These are phyloP conservation scores for Nigrospora oryzae DNA, from an alignment of 2,329 filamentous ascomycete genomes.

Conservation along the genomic window DNA sequence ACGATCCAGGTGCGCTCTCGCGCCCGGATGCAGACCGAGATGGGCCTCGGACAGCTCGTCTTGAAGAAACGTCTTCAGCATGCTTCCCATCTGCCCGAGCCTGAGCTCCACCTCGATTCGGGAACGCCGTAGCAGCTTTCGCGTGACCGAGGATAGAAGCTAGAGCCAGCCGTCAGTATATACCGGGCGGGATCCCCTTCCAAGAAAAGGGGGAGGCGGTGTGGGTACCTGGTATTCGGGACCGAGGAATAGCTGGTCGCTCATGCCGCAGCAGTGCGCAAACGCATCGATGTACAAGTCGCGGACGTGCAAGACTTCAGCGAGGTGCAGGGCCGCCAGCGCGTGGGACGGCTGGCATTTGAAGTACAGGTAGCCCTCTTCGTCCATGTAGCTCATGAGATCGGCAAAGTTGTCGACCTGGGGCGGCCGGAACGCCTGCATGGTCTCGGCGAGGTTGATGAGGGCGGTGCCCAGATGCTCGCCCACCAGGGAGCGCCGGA, in stretches of 20 bases:
- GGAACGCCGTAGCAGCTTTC: constrained; percentile 55
- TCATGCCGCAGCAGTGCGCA: constrained; percentile 73
- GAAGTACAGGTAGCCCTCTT: constrained; percentile 62
- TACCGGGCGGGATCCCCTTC: no score
- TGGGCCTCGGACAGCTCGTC: constrained; percentile 60
- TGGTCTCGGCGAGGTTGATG: constrained; percentile 54
- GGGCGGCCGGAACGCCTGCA: constrained; percentile 51
- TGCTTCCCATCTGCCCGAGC: constrained; percentile 46
- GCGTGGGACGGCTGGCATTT: constrained; percentile 59
- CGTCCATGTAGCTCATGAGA: constrained; percentile 56
- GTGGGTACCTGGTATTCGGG: constrained; percentile 52
- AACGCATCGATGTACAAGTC: constrained; percentile 68
- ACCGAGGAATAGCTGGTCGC: constrained; percentile 45
- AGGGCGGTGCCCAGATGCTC: constrained; percentile 55
- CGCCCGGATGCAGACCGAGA: constrained; percentile 53
- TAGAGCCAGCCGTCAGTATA: constrained; percentile 14
- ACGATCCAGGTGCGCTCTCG: constrained; percentile 59
- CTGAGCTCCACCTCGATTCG: constrained; percentile 57
- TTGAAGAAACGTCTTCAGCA: constrained; percentile 60
- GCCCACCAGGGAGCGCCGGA: constrained; percentile 59
- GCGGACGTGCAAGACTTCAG: constrained; percentile 55
- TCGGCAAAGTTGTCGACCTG: constrained; percentile 50
- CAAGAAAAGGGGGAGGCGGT: neutral
- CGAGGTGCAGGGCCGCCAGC: constrained; percentile 57
- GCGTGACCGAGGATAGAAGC: constrained; percentile 44